These are phyloP conservation scores for Durio zibethinus DNA, from an alignment of 345 rosid genomes.

Conservation along the genomic window DNA sequence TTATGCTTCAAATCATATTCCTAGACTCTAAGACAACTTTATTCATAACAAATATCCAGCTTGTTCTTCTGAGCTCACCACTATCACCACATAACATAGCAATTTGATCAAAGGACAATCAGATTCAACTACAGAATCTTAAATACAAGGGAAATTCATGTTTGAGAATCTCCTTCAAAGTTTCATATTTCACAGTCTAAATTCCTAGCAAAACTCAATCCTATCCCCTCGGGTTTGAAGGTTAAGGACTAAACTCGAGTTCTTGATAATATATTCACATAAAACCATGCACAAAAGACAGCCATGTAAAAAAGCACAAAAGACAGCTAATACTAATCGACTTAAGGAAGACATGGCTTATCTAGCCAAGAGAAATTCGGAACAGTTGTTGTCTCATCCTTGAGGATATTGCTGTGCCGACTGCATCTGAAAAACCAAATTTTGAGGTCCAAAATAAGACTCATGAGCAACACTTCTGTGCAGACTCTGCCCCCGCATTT, in stretches of 20 bases:
- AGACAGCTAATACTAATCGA: conserved; percentile 33
- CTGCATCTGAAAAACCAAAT: conserved; percentile 44
- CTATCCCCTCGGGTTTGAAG: conserved; percentile 20
- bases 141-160: conserved; percentile 15
- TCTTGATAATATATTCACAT: conserved; percentile 36
- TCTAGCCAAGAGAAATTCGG: conserved; percentile 2
- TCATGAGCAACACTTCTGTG: conserved; percentile 28
- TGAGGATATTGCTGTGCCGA: conserved; percentile 39
- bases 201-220: conserved; percentile 24
- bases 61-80: not conserved
- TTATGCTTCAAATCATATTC: conserved; percentile 9
- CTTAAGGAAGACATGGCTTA: conserved; percentile 8
- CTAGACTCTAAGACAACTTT: conserved; percentile 1
- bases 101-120: not conserved
- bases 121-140: conserved; percentile 20
- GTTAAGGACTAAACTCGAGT: conserved; percentile 20
- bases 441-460: conserved; percentile 39
- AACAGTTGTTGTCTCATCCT: conserved; percentile 29
- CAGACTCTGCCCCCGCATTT: conserved; percentile 37
- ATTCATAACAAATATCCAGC: conserved; percentile 2
- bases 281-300: conserved; percentile 21
- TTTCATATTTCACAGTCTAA: conserved; percentile 19
- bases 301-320: conserved; percentile 1
- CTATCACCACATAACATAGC: conserved; percentile 6
- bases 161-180: conserved; percentile 26